phyloP scores from a whole-genome alignment of 495 filamentous ascomycete genomes.

The Penicillium crystallinum region DNA sequence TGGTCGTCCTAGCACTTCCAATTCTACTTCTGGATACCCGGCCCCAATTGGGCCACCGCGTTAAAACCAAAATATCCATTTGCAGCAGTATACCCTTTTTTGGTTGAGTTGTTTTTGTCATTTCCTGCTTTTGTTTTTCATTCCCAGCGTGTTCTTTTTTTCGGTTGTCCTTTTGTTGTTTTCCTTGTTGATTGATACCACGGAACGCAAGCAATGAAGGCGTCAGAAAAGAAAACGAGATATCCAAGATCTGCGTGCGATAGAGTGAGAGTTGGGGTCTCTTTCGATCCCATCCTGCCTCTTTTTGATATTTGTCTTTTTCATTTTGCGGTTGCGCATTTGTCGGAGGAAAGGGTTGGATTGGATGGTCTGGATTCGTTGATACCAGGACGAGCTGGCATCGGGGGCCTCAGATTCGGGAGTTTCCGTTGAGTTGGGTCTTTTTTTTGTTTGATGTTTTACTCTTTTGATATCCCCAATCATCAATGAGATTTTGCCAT shows the following conservation, averaged over 20 bases:
- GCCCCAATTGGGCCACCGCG: constrained; percentile 81
- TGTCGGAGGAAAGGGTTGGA: constrained; percentile 9
- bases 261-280: constrained; percentile 16
- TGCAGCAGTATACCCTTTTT: constrained; percentile 54
- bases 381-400: constrained; percentile 5
- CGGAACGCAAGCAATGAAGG: constrained; percentile 34
- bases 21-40: constrained; percentile 94
- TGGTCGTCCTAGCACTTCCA: constrained; percentile 86
- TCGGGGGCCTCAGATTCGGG: constrained; percentile 7
- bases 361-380: constrained; percentile 6
- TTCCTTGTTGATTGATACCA: constrained; percentile 40
- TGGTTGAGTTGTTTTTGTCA: constrained; percentile 20
- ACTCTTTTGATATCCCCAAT: constrained; percentile 12
- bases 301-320: constrained; percentile 7
- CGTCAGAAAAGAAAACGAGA: constrained; percentile 33
- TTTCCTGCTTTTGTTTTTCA: constrained; percentile 15
- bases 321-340: constrained; percentile 9
- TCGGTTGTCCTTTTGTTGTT: constrained; percentile 17
- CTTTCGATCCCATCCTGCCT: constrained; percentile 5
- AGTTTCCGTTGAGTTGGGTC: not conserved
- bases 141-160: constrained; percentile 12
- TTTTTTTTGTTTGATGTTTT: constrained; percentile 4
- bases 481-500: constrained; percentile 12
- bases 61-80: constrained; percentile 60
- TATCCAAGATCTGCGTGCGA: constrained; percentile 30